phyloP scores from a whole-genome alignment of 2,329 filamentous ascomycete genomes.

The Aspergillus arachidicola region DNA sequence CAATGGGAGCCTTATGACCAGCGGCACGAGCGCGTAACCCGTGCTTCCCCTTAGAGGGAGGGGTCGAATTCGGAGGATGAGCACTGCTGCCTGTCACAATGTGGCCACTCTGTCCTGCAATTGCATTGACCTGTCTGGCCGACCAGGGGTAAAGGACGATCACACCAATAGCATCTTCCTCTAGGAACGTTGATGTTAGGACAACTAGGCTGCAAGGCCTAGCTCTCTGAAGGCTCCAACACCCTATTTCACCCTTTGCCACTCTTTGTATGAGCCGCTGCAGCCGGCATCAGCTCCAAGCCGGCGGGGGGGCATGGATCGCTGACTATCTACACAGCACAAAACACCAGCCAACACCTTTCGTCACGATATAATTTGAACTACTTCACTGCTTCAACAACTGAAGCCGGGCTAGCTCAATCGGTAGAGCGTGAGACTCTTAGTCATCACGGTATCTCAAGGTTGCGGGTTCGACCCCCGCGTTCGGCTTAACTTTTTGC shows the following conservation, averaged over 20 bases:
- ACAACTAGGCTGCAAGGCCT: neutral
- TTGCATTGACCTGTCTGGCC: neutral
- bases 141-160: neutral
- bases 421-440: conserved; percentile 54
- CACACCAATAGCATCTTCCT: neutral
- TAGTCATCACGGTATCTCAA: conserved; percentile 36
- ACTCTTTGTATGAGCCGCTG: neutral
- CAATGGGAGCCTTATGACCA: neutral
- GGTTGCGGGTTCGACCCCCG: conserved; percentile 47
- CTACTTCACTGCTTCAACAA: neutral
- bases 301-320: neutral
- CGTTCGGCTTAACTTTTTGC: conserved; percentile 38
- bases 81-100: neutral
- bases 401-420: conserved; percentile 51
- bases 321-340: neutral
- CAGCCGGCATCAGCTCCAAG: neutral
- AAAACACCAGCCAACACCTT: neutral
- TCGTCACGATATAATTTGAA: neutral
- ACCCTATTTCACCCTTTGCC: neutral
- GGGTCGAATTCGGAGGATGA: neutral
- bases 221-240: neutral
- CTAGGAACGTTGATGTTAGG: neutral
- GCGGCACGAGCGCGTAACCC: neutral
- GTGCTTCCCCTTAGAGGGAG: neutral
- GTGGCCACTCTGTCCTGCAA: neutral